A percentile compares a stretch with the other conserved stretches of the same genome.
Evolutionary conservation across 768 basidiomycete species (phyloP).

Genomic region (Termitomyces sp.): DNA sequence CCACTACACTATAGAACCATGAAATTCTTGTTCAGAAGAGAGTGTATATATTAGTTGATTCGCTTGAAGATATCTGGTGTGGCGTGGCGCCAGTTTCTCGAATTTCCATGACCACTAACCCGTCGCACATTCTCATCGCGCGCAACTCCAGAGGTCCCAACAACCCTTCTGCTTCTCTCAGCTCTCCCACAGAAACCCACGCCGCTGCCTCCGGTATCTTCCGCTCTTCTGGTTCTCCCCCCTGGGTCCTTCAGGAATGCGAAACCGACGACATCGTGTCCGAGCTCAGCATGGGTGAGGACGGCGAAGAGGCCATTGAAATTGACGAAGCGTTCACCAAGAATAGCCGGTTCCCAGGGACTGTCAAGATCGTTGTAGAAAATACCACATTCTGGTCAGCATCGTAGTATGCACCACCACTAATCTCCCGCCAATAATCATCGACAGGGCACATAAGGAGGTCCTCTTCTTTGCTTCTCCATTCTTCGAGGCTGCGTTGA

Average conservation of each 20-base stretch:
- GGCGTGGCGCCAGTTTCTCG: background rate
- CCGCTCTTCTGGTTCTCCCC: slow-evolving; percentile 75
- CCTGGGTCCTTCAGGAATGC: slow-evolving; percentile 76
- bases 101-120: slow-evolving; percentile 61
- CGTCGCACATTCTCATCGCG: slow-evolving; percentile 86
- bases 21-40: no score
- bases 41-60: no score
- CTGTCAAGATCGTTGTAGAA: slow-evolving; percentile 89
- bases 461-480: slow-evolving; percentile 91
- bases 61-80: no score
- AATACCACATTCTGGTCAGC: slow-evolving; percentile 88
- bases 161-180: slow-evolving; percentile 77
- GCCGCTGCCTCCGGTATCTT: slow-evolving; percentile 86
- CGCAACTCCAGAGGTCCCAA: slow-evolving; percentile 77
- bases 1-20: slow-evolving; percentile 36
- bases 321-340: slow-evolving; percentile 79
- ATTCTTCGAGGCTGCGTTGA: slow-evolving; percentile 89
- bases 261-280: slow-evolving; percentile 70
- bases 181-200: slow-evolving; percentile 85
- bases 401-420: slow-evolving; percentile 5
- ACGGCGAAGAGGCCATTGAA: slow-evolving; percentile 71
- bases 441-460: slow-evolving; percentile 83
- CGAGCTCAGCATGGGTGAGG: slow-evolving; percentile 63
- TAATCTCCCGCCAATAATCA: slow-evolving; percentile 5
- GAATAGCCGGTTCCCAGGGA: slow-evolving; percentile 70